Evolutionary conservation across 768 basidiomycete species (phyloP).

Genomic region (Guyanaporus albipodus): DNA sequence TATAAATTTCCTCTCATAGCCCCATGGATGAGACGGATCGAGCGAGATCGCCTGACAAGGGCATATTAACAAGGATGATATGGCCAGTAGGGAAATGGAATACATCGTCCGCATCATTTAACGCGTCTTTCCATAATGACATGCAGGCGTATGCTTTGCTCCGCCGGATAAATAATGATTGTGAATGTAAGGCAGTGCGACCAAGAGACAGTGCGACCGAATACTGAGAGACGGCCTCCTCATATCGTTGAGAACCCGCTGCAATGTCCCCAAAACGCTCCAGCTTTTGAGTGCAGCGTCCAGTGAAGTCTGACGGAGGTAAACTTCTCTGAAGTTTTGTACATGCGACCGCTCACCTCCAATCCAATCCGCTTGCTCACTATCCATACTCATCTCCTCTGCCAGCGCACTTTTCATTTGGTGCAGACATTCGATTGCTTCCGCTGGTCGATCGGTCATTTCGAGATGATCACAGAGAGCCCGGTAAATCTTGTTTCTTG

Average conservation of each 20-base stretch:
- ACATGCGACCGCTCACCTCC: background rate
- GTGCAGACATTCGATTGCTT: background rate
- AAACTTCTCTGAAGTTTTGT: too few species aligned
- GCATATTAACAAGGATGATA: too few species aligned
- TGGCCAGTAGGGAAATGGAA: too few species aligned
- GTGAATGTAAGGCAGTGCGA: background rate
- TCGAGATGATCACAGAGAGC: background rate
- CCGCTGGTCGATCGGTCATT: background rate
- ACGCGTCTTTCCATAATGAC: conserved; percentile 1
- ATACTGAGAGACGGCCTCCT: background rate
- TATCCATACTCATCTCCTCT: background rate
- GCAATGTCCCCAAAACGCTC: background rate
- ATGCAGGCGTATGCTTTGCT: background rate
- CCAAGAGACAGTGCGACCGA: background rate
- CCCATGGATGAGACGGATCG: background rate
- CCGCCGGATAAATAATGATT: background rate
- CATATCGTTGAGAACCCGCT: background rate
- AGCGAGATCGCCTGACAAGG: background rate
- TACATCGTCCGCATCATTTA: conserved; percentile 5
- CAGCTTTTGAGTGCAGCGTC: background rate
- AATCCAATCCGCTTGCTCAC: background rate
- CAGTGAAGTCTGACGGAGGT: too few species aligned
- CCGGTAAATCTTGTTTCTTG: background rate
- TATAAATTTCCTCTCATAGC: conserved; percentile 1
- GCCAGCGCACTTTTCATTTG: background rate